These are phyloP conservation scores for Pittosporum tobira DNA, from an alignment of 129 eudicot species.

Conservation along the genomic window DNA sequence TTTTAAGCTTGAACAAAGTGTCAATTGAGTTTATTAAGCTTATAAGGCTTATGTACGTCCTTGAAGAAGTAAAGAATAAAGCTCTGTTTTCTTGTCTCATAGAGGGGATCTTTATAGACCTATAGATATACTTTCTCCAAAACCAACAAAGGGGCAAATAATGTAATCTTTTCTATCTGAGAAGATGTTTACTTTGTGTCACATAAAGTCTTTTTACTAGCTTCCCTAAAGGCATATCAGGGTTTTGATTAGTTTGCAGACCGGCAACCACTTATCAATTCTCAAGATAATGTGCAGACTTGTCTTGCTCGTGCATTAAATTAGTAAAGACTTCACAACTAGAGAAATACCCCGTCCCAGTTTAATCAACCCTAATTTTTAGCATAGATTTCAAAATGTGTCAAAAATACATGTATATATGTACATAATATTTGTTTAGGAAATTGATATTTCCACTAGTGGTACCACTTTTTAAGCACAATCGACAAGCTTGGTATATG, in stretches of 20 bases:
- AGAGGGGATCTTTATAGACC: constrained; percentile 4
- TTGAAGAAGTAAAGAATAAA: background rate
- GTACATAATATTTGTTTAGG: too few species aligned
- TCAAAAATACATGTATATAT: too few species aligned
- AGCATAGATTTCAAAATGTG: too few species aligned
- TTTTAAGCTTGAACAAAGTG: too few species aligned
- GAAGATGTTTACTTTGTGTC: background rate
- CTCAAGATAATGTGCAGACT: background rate
- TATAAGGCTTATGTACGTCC: background rate
- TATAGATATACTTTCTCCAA: constrained; percentile 5
- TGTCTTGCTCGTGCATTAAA: background rate
- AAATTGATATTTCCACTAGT: too few species aligned
- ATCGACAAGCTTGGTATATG: too few species aligned
- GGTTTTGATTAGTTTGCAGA: background rate
- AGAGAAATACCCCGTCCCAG: too few species aligned
- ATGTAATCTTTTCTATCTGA: background rate
- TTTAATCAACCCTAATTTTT: too few species aligned
- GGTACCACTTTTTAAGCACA: too few species aligned
- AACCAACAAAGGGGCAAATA: background rate
- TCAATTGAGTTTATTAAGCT: background rate
- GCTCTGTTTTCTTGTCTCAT: background rate
- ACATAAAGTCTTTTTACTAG: background rate
- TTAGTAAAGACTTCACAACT: background rate
- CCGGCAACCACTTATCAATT: background rate
- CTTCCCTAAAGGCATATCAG: background rate